Evolutionary conservation across 1,139 yeast species (phyloP).

Genomic region (Yamadazyma mexicana): DNA sequence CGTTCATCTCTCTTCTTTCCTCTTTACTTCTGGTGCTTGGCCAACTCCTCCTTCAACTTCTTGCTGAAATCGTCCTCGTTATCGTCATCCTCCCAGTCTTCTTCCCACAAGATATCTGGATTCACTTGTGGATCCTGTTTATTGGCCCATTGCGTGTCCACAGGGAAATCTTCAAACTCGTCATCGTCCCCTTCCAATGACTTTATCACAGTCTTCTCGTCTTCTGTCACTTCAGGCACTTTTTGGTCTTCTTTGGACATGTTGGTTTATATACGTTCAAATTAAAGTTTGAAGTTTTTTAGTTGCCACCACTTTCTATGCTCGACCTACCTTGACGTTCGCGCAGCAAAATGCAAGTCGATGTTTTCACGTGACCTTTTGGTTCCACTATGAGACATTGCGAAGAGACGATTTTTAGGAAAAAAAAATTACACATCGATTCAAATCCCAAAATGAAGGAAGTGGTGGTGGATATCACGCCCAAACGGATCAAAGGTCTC

Average conservation of each 20-base stretch:
- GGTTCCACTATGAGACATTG: background rate
- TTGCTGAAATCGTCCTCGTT: conserved; percentile 81
- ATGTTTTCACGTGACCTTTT: conserved; percentile 3
- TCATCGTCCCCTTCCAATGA: conserved; percentile 91
- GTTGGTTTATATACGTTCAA: background rate
- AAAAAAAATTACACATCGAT: conserved; percentile 1
- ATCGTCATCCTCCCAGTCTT: conserved; percentile 94
- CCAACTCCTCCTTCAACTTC: conserved; percentile 56
- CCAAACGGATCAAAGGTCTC: conserved; percentile 85
- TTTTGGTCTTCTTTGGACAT: conserved; percentile 3
- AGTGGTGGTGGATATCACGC: conserved; percentile 78
- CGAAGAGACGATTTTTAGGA: background rate
- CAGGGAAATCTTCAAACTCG: conserved; percentile 94
- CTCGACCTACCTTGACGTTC: too few species aligned
- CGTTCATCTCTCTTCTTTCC: background rate
- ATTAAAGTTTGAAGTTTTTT: background rate
- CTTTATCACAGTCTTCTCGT: conserved; percentile 44
- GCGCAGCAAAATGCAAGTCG: background rate
- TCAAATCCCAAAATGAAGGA: conserved; percentile 54
- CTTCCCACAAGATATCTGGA: conserved; percentile 73
- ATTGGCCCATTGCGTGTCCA: conserved; percentile 57
- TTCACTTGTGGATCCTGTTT: conserved; percentile 42
- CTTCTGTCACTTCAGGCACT: conserved; percentile 7
- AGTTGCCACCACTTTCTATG: background rate
- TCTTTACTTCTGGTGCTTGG: conserved; percentile 8